Evolutionary conservation across 371 early-diverging fungal species (phyloP).

Genomic region (Nosema muscidifuracis): DNA sequence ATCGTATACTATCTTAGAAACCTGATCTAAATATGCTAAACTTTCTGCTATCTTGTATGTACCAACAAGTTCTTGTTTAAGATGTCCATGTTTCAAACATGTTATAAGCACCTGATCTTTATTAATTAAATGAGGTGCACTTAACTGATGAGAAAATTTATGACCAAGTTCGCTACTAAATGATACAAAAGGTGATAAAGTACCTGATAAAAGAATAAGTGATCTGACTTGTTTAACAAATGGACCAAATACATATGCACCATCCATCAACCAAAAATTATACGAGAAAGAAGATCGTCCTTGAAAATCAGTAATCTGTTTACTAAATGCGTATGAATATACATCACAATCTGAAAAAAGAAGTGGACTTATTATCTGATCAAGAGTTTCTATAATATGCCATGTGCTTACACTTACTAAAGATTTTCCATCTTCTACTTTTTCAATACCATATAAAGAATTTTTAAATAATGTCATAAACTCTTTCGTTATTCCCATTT

Average conservation of each 20-base stretch:
- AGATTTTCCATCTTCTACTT: slow-evolving; percentile 38
- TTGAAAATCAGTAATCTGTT: slow-evolving; percentile 3
- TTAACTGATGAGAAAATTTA: slow-evolving; percentile 33
- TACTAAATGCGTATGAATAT: slow-evolving; percentile 36
- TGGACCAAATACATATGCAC: slow-evolving; percentile 61
- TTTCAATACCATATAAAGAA: slow-evolving; percentile 16
- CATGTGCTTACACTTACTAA: slow-evolving; percentile 23
- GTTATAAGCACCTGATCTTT: slow-evolving; percentile 37
- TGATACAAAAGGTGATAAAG: slow-evolving; percentile 70
- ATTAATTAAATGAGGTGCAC: slow-evolving; percentile 47
- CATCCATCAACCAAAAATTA: slow-evolving; percentile 64
- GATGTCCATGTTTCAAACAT: slow-evolving; percentile 38
- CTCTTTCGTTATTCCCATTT: slow-evolving; percentile 44
- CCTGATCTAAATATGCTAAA: slow-evolving; percentile 67
- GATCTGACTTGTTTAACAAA: slow-evolving; percentile 63
- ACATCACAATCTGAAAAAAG: slow-evolving; percentile 14
- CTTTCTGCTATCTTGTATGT: slow-evolving; percentile 64
- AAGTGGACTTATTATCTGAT: slow-evolving; percentile 30
- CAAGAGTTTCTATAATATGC: slow-evolving; percentile 32
- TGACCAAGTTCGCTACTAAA: slow-evolving; percentile 59
- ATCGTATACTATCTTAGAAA: slow-evolving; percentile 65
- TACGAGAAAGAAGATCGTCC: not conserved
- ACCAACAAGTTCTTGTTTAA: slow-evolving; percentile 53
- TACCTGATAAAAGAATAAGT: slow-evolving; percentile 74
- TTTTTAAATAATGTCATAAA: slow-evolving; percentile 15